Conservation (phyloP, 495 filamentous ascomycete species). For the Trichoderma asperelloides region DNA sequence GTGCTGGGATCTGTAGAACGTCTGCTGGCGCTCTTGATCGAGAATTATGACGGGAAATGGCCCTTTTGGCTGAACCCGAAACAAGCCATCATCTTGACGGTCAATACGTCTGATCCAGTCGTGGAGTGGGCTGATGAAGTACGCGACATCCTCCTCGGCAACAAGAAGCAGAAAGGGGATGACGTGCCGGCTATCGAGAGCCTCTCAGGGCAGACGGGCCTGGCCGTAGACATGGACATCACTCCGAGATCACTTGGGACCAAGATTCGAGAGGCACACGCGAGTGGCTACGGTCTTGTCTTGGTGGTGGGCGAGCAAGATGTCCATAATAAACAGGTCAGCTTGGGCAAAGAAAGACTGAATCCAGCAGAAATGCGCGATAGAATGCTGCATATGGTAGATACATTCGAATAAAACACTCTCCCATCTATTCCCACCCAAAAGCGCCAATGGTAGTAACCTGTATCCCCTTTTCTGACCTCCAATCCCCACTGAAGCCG, state of each 20-base stretch:
- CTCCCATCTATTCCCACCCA: background rate
- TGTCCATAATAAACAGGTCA: slow-evolving; percentile 23
- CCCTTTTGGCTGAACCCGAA: slow-evolving; percentile 89
- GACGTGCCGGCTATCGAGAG: slow-evolving; percentile 28
- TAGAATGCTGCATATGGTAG: slow-evolving; percentile 8
- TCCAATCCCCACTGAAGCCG: background rate
- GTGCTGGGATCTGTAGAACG: slow-evolving; percentile 82
- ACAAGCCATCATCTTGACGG: slow-evolving; percentile 69
- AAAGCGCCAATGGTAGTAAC: background rate
- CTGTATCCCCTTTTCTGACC: background rate
- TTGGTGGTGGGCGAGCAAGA: slow-evolving; percentile 61
- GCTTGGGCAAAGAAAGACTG: slow-evolving; percentile 24
- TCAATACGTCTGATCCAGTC: slow-evolving; percentile 55
- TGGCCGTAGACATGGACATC: slow-evolving; percentile 66
- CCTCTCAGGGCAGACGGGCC: slow-evolving; percentile 36
- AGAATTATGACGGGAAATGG: slow-evolving; percentile 73
- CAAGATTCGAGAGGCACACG: slow-evolving; percentile 66
- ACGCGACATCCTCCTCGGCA: slow-evolving; percentile 34
- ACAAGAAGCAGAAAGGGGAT: slow-evolving; percentile 13
- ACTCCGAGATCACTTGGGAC: slow-evolving; percentile 50
- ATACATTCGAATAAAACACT: slow-evolving; percentile 10
- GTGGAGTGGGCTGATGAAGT: slow-evolving; percentile 47
- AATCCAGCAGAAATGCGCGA: slow-evolving; percentile 3
- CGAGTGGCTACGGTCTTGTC: slow-evolving; percentile 65
- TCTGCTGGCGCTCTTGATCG: slow-evolving; percentile 79